phyloP scores from a whole-genome alignment of 768 basidiomycete genomes.

The Auricularia auricula-judae region DNA sequence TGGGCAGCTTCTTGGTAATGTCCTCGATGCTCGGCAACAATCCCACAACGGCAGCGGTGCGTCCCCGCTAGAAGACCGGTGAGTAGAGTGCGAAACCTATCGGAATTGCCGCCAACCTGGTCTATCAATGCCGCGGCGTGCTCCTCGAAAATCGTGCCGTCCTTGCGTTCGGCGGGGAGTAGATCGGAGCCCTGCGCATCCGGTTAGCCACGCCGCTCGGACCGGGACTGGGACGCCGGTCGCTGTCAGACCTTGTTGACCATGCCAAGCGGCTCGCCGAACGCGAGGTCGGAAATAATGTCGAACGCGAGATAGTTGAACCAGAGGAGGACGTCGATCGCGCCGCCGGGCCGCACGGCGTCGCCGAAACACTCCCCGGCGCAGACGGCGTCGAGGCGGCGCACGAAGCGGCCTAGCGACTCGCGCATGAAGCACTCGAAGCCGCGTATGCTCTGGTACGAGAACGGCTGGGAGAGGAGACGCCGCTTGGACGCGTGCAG shows the following conservation, averaged over 20 bases:
- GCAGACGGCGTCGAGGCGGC: constrained; percentile 2
- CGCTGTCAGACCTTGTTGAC: constrained; percentile 12
- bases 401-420: background rate
- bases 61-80: constrained; percentile 15
- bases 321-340: constrained; percentile 17
- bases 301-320: constrained; percentile 25
- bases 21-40: constrained; percentile 14
- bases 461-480: constrained; percentile 23
- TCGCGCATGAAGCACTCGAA: constrained; percentile 3
- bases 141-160: constrained; percentile 13
- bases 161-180: constrained; percentile 12
- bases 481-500: constrained; percentile 23
- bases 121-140: constrained; percentile 20
- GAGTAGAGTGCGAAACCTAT: background rate
- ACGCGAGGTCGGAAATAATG: constrained; percentile 23
- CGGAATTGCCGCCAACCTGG: constrained; percentile 13
- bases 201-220: background rate
- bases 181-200: constrained; percentile 16
- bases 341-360: constrained; percentile 11
- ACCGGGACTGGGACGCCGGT: background rate
- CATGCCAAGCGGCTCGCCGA: constrained; percentile 25
- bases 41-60: constrained; percentile 19
- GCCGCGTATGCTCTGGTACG: constrained; percentile 5
- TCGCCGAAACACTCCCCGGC: constrained; percentile 6
- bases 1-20: constrained; percentile 13